Evolutionary conservation across 164 flowering plant genomes (phyloP), one percentile per base, ranked within the genome.

Genomic region (Hamamelis virginiana): DNA sequence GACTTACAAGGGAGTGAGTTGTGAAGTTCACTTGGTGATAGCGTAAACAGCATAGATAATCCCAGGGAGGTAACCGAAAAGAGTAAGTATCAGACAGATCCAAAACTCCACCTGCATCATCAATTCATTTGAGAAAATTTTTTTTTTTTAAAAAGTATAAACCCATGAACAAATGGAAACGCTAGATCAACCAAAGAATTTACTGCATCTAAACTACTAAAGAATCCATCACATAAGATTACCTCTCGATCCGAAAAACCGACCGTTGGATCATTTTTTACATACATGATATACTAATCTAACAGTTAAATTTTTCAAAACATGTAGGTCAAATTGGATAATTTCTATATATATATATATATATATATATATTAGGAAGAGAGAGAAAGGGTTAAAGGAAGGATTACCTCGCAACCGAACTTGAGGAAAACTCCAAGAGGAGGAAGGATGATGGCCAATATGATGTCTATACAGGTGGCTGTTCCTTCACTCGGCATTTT

Each of bases 361-460:
- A 33, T 33, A 33, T 2, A 33, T 2, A 59, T 22, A n/a, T n/a
- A n/a, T n/a, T n/a, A 60, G 2, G 25, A 45, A 28, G 41, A 22
- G 3, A 52, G 43, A 11, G 11, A 50, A 16, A 53, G 11, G 12
- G 16, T 9, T 58, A 43, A 18, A 12, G 19, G 10, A 9, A 59
- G 21, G 26, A 1, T 0, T 19, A 81, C 91, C 71, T 76, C 1
- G 87, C 92, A 87, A 33, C 88, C 89, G 59, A 66, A 86, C 74
- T 86, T 86, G 81, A 87, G 87, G 69, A 87, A 87, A 47, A 87
- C 92, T 14, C 92, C 92, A 4, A 77, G 74, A 33, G 82, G 80
- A 41, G 80, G 82, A 72, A 80, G 62, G 63, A 80, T 52, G 69
- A 80, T 76, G 11, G 82, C 82, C 64, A 80, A 26, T 11, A 80